These are phyloP conservation scores for Elongisporangium undulatum DNA, from an alignment of 352 stramenopile species.

Conservation along the genomic window DNA sequence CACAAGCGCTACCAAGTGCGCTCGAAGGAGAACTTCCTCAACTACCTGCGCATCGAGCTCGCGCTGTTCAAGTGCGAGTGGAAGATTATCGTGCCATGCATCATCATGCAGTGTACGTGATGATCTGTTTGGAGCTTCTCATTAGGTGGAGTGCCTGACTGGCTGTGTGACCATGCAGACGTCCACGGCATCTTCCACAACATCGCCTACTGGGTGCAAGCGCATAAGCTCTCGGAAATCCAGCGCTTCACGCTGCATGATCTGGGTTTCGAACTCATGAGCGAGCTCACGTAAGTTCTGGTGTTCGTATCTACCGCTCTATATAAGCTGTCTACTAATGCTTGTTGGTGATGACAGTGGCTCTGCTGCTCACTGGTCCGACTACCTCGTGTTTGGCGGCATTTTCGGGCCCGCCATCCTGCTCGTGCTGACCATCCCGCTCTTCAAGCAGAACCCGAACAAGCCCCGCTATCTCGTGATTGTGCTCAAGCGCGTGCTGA, in stretches of 20 bases:
- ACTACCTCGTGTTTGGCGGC: conserved; percentile 73
- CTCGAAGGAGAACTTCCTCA: conserved; percentile 47
- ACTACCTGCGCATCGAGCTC: conserved; percentile 63
- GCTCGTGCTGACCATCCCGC: conserved; percentile 54
- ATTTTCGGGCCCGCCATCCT: conserved; percentile 72
- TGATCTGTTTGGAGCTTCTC: background rate
- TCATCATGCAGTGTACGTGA: conserved; percentile 78
- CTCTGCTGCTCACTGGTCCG: conserved; percentile 39
- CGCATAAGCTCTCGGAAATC: conserved; percentile 45
- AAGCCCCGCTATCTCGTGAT: conserved; percentile 74
- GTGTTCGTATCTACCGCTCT: background rate
- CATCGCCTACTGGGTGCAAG: conserved; percentile 83
- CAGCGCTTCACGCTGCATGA: conserved; percentile 78
- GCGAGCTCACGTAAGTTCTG: conserved; percentile 46
- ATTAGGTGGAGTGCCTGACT: background rate
- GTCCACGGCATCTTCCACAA: conserved; percentile 84
- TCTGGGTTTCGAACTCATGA: conserved; percentile 70
- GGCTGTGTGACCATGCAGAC: conserved; percentile 23
- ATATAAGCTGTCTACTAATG: background rate
- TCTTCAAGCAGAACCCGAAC: conserved; percentile 60
- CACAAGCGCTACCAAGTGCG: conserved; percentile 45
- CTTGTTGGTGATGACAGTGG: conserved; percentile 17
- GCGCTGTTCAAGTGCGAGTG: conserved; percentile 57
- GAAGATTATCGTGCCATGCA: conserved; percentile 68
- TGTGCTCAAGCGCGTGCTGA: conserved; percentile 72